phyloP scores from a whole-genome alignment of 2,329 filamentous ascomycete genomes.

The Aspergillus phoenicis region DNA sequence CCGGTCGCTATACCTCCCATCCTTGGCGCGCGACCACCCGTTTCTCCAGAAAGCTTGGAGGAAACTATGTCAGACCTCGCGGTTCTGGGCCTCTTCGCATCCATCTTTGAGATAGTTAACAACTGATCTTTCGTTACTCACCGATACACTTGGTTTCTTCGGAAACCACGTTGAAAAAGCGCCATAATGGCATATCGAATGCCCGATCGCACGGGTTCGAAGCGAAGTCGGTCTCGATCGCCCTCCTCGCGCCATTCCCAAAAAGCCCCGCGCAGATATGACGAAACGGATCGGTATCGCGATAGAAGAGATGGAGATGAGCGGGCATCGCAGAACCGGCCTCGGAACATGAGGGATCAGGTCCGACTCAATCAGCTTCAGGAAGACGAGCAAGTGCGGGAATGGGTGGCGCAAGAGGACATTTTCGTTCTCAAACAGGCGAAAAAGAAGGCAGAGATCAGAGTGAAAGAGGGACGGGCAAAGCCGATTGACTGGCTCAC shows the following conservation, averaged over 20 bases:
- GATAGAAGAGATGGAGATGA: slow-evolving; percentile 29
- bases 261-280: slow-evolving; percentile 39
- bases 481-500: slow-evolving; percentile 93
- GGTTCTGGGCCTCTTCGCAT: not conserved
- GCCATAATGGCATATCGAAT: slow-evolving; percentile 37
- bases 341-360: slow-evolving; percentile 47
- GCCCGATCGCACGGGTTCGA: slow-evolving; percentile 37
- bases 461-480: slow-evolving; percentile 85
- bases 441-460: slow-evolving; percentile 96
- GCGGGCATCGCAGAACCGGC: slow-evolving; percentile 26
- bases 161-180: not conserved
- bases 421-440: slow-evolving; percentile 93
- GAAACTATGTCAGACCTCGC: not conserved
- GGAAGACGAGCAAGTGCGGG: slow-evolving; percentile 74
- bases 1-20: slow-evolving; percentile 29
- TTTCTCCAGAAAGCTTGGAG: slow-evolving; percentile 12
- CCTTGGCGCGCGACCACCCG: slow-evolving; percentile 14
- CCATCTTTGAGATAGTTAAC: not conserved
- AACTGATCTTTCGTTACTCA: not conserved
- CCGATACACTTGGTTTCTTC: not conserved
- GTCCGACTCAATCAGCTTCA: slow-evolving; percentile 59
- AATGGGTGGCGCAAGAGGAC: slow-evolving; percentile 93
- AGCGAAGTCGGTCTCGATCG: slow-evolving; percentile 47
- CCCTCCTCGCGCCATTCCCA: slow-evolving; percentile 45
- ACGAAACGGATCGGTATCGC: slow-evolving; percentile 33